Evolutionary conservation across 2,329 filamentous ascomycete genomes (phyloP), one percentile per base, ranked within the genome.

Genomic region (Pseudocercospora fijiensis): DNA sequence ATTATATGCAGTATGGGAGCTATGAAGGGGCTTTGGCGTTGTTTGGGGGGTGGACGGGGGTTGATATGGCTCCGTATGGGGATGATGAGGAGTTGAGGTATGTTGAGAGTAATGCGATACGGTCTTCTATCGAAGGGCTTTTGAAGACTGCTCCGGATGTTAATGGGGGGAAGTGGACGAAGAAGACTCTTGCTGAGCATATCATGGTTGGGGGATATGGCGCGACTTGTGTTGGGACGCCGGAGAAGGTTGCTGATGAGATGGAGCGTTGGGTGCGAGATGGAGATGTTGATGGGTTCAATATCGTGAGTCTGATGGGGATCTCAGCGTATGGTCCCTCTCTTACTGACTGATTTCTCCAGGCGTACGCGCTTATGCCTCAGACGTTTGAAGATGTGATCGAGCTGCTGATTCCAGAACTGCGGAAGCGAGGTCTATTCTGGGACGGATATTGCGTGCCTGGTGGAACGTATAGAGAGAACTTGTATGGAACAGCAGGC

Each of bases 21-120:
- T 80, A 84, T 47, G 89, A 88, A 67, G 89, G 89, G 1, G 89
- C 88, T 0, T 73, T 91, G 62, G 86, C 88, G 1, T 75, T 91
- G 18, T 92, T 91, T 69, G 88, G 88, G 20, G 89, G 89, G 1
- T 92, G 89, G 88, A 91, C 89, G 0, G 89, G 87, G 0, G 87
- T 88, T 53, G 85, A 90, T 71, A 76, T 89, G 24, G 78, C 81
- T 6, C 77, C 82, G 49, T 89, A 88, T 67, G 82, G 78, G 0
- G 86, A 89, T 26, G 86, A 89, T 47, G 82, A 89, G 70, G 87
- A 89, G 72, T 76, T 89, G 57, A 77, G 85, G 11, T 78, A 84
- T 60, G 84, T 88, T n/a, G 82, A 86, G 73, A 83, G 82, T 64
- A 85, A 88, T 72, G 86, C 85, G 0, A 86, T 87, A 57, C 77